phyloP scores from a whole-genome alignment of 768 basidiomycete species.

The Ephemerocybe angulata region DNA sequence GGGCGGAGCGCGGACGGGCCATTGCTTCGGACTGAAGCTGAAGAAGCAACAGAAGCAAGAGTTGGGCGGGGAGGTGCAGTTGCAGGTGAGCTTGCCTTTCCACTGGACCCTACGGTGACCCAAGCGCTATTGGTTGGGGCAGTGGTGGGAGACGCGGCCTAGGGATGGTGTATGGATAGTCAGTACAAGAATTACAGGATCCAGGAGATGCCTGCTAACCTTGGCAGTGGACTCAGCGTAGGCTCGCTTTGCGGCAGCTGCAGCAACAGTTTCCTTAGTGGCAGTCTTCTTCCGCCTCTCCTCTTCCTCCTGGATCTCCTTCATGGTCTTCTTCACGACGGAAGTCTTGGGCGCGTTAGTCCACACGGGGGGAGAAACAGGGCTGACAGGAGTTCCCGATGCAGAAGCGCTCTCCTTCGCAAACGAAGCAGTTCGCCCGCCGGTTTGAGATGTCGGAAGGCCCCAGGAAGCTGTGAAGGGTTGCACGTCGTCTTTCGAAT shows the following conservation, averaged over 20 bases:
- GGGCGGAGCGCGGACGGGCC: slow-evolving; percentile 35
- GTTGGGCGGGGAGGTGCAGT: slow-evolving; percentile 27
- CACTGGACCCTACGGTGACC: slow-evolving; percentile 82
- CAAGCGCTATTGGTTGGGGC: slow-evolving; percentile 53
- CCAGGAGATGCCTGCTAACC: slow-evolving; percentile 39
- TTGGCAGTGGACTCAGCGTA: slow-evolving; percentile 80
- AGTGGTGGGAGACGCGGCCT: slow-evolving; percentile 27
- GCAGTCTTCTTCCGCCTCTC: slow-evolving; percentile 74
- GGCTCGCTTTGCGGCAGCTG: slow-evolving; percentile 58
- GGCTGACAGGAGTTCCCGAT: slow-evolving; percentile 18
- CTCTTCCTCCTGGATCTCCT: slow-evolving; percentile 98
- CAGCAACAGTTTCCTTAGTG: slow-evolving; percentile 55
- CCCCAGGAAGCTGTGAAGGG: slow-evolving; percentile 79
- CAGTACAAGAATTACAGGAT: slow-evolving; percentile 8
- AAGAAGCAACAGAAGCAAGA: slow-evolving; percentile 12
- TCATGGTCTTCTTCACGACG: slow-evolving; percentile 84
- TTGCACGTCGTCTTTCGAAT: slow-evolving; percentile 53
- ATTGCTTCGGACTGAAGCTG: slow-evolving; percentile 33
- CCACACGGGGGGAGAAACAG: slow-evolving; percentile 66
- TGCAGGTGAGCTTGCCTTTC: slow-evolving; percentile 47
- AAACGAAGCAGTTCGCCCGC: slow-evolving; percentile 37
- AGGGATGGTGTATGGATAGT: slow-evolving; percentile 8
- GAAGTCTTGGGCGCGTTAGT: slow-evolving; percentile 55
- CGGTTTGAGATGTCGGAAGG: slow-evolving; percentile 78
- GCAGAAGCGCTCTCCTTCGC: slow-evolving; percentile 42